Conservation (phyloP, 164 flowering plant species). For the Magnolia changhungtana region DNA sequence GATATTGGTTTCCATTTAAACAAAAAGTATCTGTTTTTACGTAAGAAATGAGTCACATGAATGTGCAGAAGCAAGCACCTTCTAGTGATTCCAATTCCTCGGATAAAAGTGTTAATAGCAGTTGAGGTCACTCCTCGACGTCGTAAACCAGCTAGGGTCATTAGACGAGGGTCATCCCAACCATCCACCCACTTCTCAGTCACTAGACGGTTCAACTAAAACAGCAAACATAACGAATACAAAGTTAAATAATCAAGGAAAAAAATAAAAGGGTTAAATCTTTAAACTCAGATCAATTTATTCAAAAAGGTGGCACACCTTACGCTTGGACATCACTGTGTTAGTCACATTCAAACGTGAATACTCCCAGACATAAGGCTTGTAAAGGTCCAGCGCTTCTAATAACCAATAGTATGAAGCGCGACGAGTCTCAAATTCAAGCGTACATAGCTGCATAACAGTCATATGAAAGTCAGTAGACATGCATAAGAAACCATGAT, state of each 20-base stretch:
- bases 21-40: neutral
- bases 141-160: conserved; percentile 93
- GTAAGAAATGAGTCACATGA: neutral
- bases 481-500: neutral
- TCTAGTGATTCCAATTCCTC: conserved; percentile 95
- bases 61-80: conserved; percentile 35
- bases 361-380: conserved; percentile 96
- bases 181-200: conserved; percentile 93
- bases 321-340: conserved; percentile 97
- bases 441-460: conserved; percentile 77
- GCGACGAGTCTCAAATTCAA: conserved; percentile 98
- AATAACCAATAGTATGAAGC: conserved; percentile 97
- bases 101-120: conserved; percentile 82
- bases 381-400: conserved; percentile 71
- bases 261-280: neutral
- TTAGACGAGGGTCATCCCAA: conserved; percentile 98
- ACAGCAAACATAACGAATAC: neutral
- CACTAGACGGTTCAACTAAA: conserved; percentile 83
- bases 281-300: neutral
- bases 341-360: conserved; percentile 87
- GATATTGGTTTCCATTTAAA: neutral
- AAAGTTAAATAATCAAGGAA: neutral
- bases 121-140: conserved; percentile 88
- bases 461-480: neutral
- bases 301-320: conserved; percentile 41